A percentile compares a stretch with the other conserved stretches of the same genome.
Conservation (phyloP, 164 flowering plant species). For the Hamamelis virginiana region DNA sequence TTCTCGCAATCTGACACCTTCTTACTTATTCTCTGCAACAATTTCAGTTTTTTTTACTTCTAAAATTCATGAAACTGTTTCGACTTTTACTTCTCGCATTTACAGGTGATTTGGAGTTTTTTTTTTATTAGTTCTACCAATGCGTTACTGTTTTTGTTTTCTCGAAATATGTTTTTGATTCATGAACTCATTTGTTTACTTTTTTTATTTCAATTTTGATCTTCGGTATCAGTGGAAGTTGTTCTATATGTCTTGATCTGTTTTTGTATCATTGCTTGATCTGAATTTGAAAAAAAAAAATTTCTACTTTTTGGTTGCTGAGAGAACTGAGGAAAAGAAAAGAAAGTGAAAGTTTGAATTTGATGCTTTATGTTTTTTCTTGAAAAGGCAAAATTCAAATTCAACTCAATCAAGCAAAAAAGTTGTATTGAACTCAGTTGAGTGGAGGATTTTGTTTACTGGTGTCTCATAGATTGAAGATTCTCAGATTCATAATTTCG, state of each 20-base stretch:
- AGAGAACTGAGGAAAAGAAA: no score
- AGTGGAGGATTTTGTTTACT: background rate
- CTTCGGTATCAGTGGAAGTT: background rate
- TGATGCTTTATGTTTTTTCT: background rate
- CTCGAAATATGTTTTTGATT: background rate
- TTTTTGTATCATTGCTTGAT: background rate
- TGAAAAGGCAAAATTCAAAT: background rate
- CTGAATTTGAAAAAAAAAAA: background rate
- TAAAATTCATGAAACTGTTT: background rate
- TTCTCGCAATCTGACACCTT: background rate
- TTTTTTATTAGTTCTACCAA: background rate
- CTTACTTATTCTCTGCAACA: background rate
- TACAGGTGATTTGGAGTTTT: background rate
- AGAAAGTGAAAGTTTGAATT: no score
- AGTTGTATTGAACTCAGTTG: no score
- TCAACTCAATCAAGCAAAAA: background rate
- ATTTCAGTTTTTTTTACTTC: background rate
- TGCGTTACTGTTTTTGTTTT: background rate
- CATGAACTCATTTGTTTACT: background rate
- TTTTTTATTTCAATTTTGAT: background rate
- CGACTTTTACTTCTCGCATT: background rate
- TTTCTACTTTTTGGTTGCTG: slow-evolving; percentile 1
- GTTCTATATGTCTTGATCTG: background rate
- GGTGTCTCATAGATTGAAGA: background rate
- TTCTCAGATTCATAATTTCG: background rate